Evolutionary conservation across 148 eudicot genomes (phyloP).

Genomic region (Cornus suecica): DNA sequence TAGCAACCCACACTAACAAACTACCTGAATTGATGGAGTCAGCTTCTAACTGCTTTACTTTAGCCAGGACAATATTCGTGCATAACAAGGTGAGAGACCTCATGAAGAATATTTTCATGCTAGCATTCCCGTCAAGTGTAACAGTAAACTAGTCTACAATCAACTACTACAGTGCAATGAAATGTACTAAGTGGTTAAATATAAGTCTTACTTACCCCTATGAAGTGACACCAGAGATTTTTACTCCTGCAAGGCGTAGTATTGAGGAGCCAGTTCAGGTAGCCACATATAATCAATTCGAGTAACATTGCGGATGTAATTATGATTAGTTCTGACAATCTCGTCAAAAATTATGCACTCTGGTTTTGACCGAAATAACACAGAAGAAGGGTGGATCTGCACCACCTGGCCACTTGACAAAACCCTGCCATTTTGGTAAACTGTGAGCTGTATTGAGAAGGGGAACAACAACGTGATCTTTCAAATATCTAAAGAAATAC

Average conservation of each 20-base stretch:
- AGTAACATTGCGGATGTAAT: conserved; percentile 67
- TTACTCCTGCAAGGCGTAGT: conserved; percentile 32
- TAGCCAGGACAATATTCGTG: not conserved
- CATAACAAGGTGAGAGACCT: not conserved
- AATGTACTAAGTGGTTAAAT: not conserved
- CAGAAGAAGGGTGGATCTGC: conserved; percentile 88
- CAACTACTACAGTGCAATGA: not conserved
- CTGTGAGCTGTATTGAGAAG: conserved; percentile 9
- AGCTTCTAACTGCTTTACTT: too few species aligned
- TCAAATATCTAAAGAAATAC: not conserved
- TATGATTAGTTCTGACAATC: conserved; percentile 62
- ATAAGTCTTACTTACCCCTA: not conserved
- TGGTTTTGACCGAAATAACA: conserved; percentile 66
- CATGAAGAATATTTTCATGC: not conserved
- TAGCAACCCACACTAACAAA: too few species aligned
- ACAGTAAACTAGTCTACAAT: not conserved
- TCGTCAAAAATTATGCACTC: conserved; percentile 79
- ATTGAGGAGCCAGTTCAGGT: conserved; percentile 83
- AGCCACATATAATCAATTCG: conserved; percentile 86
- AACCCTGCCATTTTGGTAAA: conserved; percentile 49
- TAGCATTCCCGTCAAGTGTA: not conserved
- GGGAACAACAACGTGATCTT: not conserved
- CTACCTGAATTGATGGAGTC: too few species aligned
- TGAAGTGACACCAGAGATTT: not conserved
- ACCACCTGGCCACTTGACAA: conserved; percentile 64